These are phyloP conservation scores for Aeminium ludgeri DNA, from an alignment of 495 filamentous ascomycete genomes.

Conservation along the genomic window DNA sequence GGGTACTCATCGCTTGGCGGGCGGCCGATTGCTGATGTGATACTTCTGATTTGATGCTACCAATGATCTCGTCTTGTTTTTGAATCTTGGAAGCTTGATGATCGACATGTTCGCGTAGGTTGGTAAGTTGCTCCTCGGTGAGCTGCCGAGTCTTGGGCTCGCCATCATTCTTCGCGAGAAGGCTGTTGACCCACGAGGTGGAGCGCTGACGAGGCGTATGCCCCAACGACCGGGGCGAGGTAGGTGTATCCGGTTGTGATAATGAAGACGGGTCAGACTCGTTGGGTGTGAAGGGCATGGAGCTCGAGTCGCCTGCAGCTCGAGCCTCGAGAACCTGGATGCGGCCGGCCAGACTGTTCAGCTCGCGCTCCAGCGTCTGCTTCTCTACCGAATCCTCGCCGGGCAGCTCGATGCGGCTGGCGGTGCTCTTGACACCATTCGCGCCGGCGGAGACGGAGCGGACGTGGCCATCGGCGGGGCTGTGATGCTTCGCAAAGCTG, in stretches of 20 bases:
- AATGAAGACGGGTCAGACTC: constrained; percentile 23
- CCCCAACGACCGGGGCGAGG: constrained; percentile 1
- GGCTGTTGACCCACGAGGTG: constrained; percentile 26
- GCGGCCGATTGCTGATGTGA: constrained; percentile 36
- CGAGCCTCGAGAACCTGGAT: constrained; percentile 31
- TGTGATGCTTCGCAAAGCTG: constrained; percentile 25
- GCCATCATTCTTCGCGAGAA: constrained; percentile 21
- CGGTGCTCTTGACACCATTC: constrained; percentile 20
- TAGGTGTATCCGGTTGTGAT: constrained; percentile 13
- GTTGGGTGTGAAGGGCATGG: constrained; percentile 26
- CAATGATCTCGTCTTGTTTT: constrained; percentile 43
- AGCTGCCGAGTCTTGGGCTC: constrained; percentile 19
- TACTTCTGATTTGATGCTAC: constrained; percentile 23
- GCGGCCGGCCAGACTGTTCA: constrained; percentile 29
- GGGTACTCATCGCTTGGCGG: constrained; percentile 10
- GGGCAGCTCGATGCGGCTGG: constrained; percentile 23
- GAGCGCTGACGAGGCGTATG: constrained; percentile 16
- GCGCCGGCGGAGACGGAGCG: constrained; percentile 18
- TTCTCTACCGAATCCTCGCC: constrained; percentile 32
- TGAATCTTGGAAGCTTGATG: constrained; percentile 36
- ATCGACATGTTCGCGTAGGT: constrained; percentile 33
- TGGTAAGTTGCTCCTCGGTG: constrained; percentile 30
- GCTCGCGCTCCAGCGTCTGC: constrained; percentile 29
- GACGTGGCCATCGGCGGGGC: constrained; percentile 17
- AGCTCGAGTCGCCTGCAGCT: constrained; percentile 25